Evolutionary conservation across 331 rosid genomes (phyloP), one percentile per base, ranked within the genome.

Genomic region (Cucumis variabilis): DNA sequence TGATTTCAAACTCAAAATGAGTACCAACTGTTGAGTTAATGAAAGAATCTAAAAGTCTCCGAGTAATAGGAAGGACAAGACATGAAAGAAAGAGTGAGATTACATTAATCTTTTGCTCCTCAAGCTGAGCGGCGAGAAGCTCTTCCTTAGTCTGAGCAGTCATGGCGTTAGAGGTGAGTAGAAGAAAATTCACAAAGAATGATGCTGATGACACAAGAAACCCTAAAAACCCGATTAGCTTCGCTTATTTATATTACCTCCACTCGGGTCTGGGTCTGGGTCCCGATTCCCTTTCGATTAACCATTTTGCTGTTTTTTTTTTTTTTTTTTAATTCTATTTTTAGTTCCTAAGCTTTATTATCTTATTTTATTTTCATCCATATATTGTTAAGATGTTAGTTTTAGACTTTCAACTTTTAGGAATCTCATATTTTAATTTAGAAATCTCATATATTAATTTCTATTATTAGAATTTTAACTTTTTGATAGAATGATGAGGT

Each of bases 131-230:
- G 10, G 98, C 98, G 77, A 96, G 98, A 85, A 96, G 98, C 90
- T 96, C 99, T 82, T 96, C 96, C 83, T 94, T 96, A 11, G 96
- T 93, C 88, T 92, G 94, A 79, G 98, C 96, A 90, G 98, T 95
- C 99, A 96, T 96, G 72, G 90, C 58, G 98, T 89, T 97, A 92
- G 92, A 37, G 89, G 30, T 25, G 37, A 28, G 75, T 19, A 9
- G 27, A 58, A 51, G 62, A 73, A 58, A 51, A 44, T 55, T 25
- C 67, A 62, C 78, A 12, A 11, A 33, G 41, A 16, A n/a, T 17
- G 51, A 37, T 19, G 60, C 70, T 2, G 12, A 60, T 21, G 78
- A 84, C 19, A 17, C 21, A 67, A 68, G 53, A 25, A 85, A 85
- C 87, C 87, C 87, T 85, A 85, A 23, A 33, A 7, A 0, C 62